Evolutionary conservation across 768 basidiomycete genomes (phyloP), one percentile per base, ranked within the genome.

Genomic region (Lactarius hatsudake): DNA sequence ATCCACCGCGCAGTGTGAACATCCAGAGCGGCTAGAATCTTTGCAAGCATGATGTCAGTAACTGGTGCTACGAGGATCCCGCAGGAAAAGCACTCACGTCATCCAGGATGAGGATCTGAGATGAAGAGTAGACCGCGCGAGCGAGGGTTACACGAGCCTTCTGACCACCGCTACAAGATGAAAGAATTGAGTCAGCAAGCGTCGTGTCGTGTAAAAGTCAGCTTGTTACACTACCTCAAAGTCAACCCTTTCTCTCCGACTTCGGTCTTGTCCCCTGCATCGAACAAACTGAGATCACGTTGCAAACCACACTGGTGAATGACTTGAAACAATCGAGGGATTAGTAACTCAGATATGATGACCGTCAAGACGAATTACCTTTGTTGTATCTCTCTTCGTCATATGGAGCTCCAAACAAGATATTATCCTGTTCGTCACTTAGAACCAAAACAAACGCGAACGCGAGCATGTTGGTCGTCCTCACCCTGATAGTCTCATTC

Each of bases 401-500:
- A 61, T 75, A 84, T 0, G 78, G 73, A 10, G 79, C 71, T 0
- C 84, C 84, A 68, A 85, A 85, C 20, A 84, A 64, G 60, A 85
- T 83, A 66, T 85, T 85, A 23, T 84, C 80, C 78, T 79, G 5
- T 5, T n/a, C n/a, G 28, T 65, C 17, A 40, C 8, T 51, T 18
- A 51, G 26, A 18, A 36, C n/a, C 10, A 12, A 53, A 42, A 40
- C 9, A 51, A 51, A 12, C 15, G 5, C 48, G 2, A 53, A 2
- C 13, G 13, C 26, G 23, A 51, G 12, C 13, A 51, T 0, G 6
- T 28, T 53, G 36, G 9, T 55, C 5, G 8, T 13, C 63, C 78
- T 56, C 58, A 86, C 87, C 74, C 78, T 80, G 61, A 92, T 90
- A 0, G 89, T 91, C 66, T 89, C 89, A 69, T 92, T 93, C 74